phyloP scores from a whole-genome alignment of 2,329 filamentous ascomycete species.

The Zymoseptoria ardabiliae region DNA sequence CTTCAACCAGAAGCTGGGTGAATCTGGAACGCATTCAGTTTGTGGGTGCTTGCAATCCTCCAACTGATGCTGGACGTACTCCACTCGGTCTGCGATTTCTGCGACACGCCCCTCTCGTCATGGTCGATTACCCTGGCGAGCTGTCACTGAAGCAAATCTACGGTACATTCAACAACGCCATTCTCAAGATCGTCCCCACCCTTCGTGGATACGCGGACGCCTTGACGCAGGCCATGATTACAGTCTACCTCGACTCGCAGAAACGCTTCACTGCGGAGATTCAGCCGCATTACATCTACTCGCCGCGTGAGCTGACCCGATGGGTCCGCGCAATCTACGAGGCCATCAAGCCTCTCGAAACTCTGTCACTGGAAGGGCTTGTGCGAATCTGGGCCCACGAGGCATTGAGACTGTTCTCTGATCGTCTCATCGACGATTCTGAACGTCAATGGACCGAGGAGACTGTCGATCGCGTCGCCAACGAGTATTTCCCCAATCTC shows the following conservation, averaged over 20 bases:
- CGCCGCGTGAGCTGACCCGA: conserved; percentile 91
- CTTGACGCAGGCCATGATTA: conserved; percentile 95
- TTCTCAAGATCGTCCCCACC: conserved; percentile 92
- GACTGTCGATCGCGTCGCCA: conserved; percentile 73
- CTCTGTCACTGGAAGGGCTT: conserved; percentile 78
- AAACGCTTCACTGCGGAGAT: conserved; percentile 91
- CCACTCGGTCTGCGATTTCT: conserved; percentile 90
- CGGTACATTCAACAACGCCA: conserved; percentile 91
- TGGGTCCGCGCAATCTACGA: conserved; percentile 98
- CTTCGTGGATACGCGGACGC: conserved; percentile 92
- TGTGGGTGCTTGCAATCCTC: conserved; percentile 96
- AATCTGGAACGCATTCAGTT: conserved; percentile 97
- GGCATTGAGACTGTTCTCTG: conserved; percentile 90
- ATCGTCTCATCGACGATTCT: conserved; percentile 88
- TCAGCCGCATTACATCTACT: conserved; percentile 98
- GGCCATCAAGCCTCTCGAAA: conserved; percentile 86
- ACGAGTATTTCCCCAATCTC: conserved; percentile 92
- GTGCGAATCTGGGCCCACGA: conserved; percentile 98
- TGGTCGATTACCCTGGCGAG: conserved; percentile 99
- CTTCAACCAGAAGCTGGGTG: conserved; percentile 95
- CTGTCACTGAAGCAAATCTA: conserved; percentile 94
- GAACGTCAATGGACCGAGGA: conserved; percentile 94
- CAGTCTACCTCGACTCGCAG: conserved; percentile 91
- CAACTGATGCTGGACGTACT: conserved; percentile 93
- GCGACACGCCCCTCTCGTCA: conserved; percentile 93